phyloP scores from a whole-genome alignment of 225 moss, liverwort and hornwort genomes.

The Physcomitrium patens region DNA sequence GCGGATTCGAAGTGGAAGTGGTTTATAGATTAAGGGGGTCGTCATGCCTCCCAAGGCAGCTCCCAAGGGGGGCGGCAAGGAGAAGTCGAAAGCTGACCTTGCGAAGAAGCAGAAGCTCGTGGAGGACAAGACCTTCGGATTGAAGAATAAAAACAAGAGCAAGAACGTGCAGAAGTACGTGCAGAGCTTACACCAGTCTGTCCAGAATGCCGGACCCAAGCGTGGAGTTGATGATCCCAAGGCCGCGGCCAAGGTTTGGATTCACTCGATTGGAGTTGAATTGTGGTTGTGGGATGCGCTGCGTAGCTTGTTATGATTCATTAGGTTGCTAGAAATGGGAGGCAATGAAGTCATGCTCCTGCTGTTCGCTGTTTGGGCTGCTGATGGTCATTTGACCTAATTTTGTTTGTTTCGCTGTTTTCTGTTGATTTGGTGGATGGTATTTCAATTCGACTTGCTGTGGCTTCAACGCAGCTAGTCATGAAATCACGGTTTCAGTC shows the following conservation, averaged over 20 bases:
- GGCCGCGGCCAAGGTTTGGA: conserved; percentile 67
- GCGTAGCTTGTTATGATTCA: background rate
- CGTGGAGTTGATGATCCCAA: conserved; percentile 70
- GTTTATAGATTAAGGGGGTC: background rate
- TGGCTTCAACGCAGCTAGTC: background rate
- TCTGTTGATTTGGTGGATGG: background rate
- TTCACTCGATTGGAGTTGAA: background rate
- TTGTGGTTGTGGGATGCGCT: background rate
- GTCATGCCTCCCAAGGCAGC: conserved; percentile 81
- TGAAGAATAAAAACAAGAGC: conserved; percentile 99
- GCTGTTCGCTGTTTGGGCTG: background rate
- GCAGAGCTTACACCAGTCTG: conserved; percentile 48
- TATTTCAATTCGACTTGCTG: too few species aligned
- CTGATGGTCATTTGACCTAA: background rate
- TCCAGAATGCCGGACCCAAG: conserved; percentile 55
- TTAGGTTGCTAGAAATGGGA: background rate
- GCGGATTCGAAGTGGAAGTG: background rate
- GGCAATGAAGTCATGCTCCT: background rate
- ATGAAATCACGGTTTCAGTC: background rate
- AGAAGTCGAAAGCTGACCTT: conserved; percentile 88
- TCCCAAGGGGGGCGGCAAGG: conserved; percentile 66
- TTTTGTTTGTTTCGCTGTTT: background rate
- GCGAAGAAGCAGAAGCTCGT: conserved; percentile 99
- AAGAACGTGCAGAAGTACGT: conserved; percentile 99
- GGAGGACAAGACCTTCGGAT: conserved; percentile 96